Conservation (phyloP, 805 yeast species). For the Soucietia sequanensis region DNA sequence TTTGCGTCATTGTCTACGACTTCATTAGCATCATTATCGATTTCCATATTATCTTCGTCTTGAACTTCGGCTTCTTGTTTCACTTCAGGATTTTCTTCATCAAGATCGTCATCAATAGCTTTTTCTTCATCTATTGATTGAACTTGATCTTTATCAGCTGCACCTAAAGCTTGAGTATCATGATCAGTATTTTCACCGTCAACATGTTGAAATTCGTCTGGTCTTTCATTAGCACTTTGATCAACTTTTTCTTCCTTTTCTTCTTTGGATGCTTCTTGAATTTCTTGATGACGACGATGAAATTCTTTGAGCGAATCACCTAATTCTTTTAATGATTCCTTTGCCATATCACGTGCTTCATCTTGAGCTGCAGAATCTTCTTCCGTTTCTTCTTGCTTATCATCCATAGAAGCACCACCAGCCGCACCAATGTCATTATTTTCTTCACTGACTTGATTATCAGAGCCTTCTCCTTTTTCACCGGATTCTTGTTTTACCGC, state of each 20-base stretch:
- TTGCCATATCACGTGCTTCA: slow-evolving; percentile 62
- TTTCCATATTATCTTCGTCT: slow-evolving; percentile 24
- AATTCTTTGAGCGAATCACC: slow-evolving; percentile 92
- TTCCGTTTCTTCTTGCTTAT: slow-evolving; percentile 40
- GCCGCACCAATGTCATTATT: slow-evolving; percentile 68
- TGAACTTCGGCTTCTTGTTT: slow-evolving; percentile 29
- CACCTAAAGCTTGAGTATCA: slow-evolving; percentile 91
- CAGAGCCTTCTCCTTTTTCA: slow-evolving; percentile 62
- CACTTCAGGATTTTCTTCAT: slow-evolving; percentile 21
- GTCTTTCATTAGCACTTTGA: slow-evolving; percentile 59
- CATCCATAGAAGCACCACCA: slow-evolving; percentile 46
- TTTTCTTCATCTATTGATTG: slow-evolving; percentile 75
- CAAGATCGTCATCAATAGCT: slow-evolving; percentile 73
- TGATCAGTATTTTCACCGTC: slow-evolving; percentile 75
- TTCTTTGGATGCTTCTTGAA: slow-evolving; percentile 57
- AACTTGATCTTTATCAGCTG: slow-evolving; percentile 76
- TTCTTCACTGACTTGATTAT: slow-evolving; percentile 53
- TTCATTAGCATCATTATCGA: slow-evolving; percentile 28
- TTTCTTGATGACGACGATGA: slow-evolving; percentile 87
- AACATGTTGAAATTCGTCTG: slow-evolving; percentile 83
- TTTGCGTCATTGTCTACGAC: slow-evolving; percentile 31
- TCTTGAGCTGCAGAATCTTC: slow-evolving; percentile 43
- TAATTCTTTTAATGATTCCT: slow-evolving; percentile 77
- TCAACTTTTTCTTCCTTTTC: slow-evolving; percentile 49
- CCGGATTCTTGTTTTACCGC: slow-evolving; percentile 62